Base-by-base conservation (phyloP, 208 protist genomes). In the Trichomonas gallinae region DNA sequence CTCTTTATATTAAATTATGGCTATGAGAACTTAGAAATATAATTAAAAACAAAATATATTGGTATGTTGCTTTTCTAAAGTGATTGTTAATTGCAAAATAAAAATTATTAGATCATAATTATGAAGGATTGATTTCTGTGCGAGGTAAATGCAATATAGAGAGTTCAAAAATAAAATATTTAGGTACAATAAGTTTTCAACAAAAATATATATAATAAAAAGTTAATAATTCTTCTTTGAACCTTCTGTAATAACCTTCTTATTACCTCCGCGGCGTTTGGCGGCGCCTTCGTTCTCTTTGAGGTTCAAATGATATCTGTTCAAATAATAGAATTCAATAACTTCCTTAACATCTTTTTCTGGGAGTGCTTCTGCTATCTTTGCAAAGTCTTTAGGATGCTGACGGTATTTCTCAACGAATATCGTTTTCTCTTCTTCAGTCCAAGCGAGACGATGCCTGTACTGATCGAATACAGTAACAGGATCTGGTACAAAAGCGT, bases 201-300 rank as follows among this genome's bases (percentile, higher is more conserved):
- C 81, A 34, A 85, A 85, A 42, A 42, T 85, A 42, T 40, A 42
- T 36, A 85, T 17, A 85, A 40, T 9, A 85, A 40, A 23, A 42
- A 0, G 51, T 93, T 31, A 93, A 93, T 93, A 93, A 93, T 93
- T 58, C 34, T 93, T 93, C 31, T 93, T 93, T 34, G n/a, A 44
- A 17, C 87, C 87, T 93, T 93, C 87, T 17, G 87, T 48, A 93
- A 93, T 93, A 93, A 93, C 87, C 44, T 93, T 93, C 44, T 38
- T 48, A 10, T 51, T 93, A 49, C 87, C 87, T 34, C 87, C 87
- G 17, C 87, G 40, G 36, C 44, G 44, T 26, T 93, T 93, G 13
- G 44, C 17, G 11, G 44, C 44, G 6, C 44, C 87, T 93, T 93
- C 87, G 44, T 51, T 93, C 38, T 93, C 44, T 51, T 51, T 93